Evolutionary conservation across 164 flowering plant species (phyloP), one percentile per base, ranked within the genome.

Genomic region (Vitis amurensis): DNA sequence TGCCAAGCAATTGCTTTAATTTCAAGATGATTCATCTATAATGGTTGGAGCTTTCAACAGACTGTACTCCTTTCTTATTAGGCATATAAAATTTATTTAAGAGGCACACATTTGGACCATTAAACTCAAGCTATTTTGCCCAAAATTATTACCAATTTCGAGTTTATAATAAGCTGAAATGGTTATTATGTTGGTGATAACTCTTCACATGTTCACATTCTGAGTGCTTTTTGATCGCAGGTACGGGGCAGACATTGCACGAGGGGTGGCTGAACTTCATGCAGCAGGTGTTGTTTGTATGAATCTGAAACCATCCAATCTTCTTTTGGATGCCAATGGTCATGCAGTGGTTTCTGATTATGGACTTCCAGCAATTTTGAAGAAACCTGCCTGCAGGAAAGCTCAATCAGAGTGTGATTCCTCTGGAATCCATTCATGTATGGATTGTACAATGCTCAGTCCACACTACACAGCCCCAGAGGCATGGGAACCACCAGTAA

Each of bases 191-290:
- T 49, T 49, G 65, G 55, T 51, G 23, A 15, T 66, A 23, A 53
- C 37, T 66, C 59, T 69, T 72, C 69, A 66, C 44, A 15, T 70
- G 60, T 27, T 68, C 16, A 76, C 59, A 19, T 66, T 4, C 30
- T 65, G 53, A 17, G 30, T 44, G 16, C 74, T 58, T 76, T 47
- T 31, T 63, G 55, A 31, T 65, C 75, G 77, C 79, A 96, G 99
- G 82, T 96, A 96, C 78, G 98, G 99, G 67, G 99, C 98, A 44
- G 98, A 96, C 59, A 87, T 93, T 80, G 95, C 99, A 62, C 91
- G 99, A 75, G 99, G 99, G 19, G 98, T 96, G 57, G 95, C 97
- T 74, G 99, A 96, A 76, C 97, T 96, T 44, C 99, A 96, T 83
- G 99, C 99, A 29, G 99, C 98, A 59, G 98, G 98, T 70, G 83